Evolutionary conservation across 305 asterid species (phyloP).

Genomic region (Plantago coronopus): DNA sequence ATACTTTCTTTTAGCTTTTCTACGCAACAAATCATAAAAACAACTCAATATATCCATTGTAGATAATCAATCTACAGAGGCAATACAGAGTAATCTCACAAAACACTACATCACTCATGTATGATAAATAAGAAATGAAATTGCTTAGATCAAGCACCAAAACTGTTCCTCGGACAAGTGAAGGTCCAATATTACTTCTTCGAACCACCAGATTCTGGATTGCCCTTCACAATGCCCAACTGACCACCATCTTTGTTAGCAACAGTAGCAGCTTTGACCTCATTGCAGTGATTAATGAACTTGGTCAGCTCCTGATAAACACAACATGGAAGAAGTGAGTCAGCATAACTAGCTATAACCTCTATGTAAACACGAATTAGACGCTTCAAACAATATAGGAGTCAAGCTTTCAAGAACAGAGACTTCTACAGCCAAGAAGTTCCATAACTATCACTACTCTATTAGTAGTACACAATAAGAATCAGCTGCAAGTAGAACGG

Average conservation of each 20-base stretch:
- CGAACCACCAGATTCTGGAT: constrained; percentile 35
- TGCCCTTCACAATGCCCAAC: constrained; percentile 55
- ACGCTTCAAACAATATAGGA: background rate
- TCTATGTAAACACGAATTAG: background rate
- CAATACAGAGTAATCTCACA: background rate
- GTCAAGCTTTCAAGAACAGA: background rate
- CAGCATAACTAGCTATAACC: constrained; percentile 1
- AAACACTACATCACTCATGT: background rate
- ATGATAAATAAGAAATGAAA: background rate
- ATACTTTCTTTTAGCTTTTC: no score
- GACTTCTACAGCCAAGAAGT: background rate
- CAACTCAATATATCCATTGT: background rate
- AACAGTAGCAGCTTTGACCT: constrained; percentile 70
- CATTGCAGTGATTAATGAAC: constrained; percentile 85
- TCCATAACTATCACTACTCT: no score
- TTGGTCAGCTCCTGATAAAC: constrained; percentile 68
- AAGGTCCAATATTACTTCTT: constrained; percentile 32
- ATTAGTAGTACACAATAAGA: no score
- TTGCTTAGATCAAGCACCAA: constrained; percentile 5
- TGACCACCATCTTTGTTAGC: constrained; percentile 96
- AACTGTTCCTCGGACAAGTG: background rate
- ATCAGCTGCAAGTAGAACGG: no score
- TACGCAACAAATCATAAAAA: background rate
- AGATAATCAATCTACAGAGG: background rate
- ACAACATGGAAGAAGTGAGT: background rate